These are phyloP conservation scores for Conoideocrella luteorostrata DNA, from an alignment of 2,329 filamentous ascomycete species.

Conservation along the genomic window DNA sequence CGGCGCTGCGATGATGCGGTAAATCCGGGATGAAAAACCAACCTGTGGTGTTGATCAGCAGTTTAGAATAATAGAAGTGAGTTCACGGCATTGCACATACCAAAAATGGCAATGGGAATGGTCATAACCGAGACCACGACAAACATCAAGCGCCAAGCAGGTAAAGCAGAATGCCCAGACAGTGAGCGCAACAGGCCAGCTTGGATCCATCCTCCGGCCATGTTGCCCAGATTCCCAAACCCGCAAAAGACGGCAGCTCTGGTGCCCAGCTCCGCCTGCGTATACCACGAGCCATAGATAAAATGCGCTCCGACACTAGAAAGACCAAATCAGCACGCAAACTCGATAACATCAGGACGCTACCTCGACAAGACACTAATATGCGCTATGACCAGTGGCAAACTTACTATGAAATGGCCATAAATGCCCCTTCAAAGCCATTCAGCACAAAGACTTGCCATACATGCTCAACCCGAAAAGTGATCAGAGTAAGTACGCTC, in stretches of 20 bases:
- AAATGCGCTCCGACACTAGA: constrained; percentile 34
- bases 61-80: too few species aligned
- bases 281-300: constrained; percentile 38
- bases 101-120: constrained; percentile 34
- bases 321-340: background rate
- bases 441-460: constrained; percentile 38
- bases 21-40: constrained; percentile 39
- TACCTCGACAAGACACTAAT: too few species aligned
- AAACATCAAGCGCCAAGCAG: constrained; percentile 37
- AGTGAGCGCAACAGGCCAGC: constrained; percentile 31
- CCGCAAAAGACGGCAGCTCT: constrained; percentile 34
- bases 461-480: constrained; percentile 33
- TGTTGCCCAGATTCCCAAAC: constrained; percentile 35
- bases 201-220: constrained; percentile 40
- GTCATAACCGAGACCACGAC: constrained; percentile 30
- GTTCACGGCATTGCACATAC: too few species aligned
- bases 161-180: constrained; percentile 24
- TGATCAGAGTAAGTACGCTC: constrained; percentile 37
- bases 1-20: constrained; percentile 32
- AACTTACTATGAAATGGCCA: constrained; percentile 34
- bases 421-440: constrained; percentile 37
- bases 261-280: constrained; percentile 33
- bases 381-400: too few species aligned
- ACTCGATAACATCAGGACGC: too few species aligned
- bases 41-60: too few species aligned